Percentiles rank a stretch among this genome's conserved stretches.
These are phyloP conservation scores for Botrytis cinerea DNA, from an alignment of 2,329 filamentous ascomycete species.

Conservation along the genomic window DNA sequence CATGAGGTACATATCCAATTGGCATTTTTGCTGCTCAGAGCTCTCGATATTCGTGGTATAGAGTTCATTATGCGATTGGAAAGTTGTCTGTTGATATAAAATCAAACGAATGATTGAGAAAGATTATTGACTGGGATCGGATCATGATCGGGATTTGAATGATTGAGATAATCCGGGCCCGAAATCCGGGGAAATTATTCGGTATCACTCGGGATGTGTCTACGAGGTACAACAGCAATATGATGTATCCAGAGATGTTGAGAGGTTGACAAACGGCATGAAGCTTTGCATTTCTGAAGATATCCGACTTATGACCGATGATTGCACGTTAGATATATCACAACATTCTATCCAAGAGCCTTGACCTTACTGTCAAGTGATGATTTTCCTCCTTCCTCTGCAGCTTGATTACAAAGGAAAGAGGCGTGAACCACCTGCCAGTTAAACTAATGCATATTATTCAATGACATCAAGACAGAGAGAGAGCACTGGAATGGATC, in stretches of 20 bases:
- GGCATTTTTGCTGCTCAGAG: slow-evolving; percentile 34
- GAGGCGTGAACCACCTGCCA: neutral
- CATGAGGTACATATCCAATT: slow-evolving; percentile 40
- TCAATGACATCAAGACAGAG: slow-evolving; percentile 20
- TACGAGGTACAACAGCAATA: neutral
- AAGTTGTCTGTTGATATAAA: neutral
- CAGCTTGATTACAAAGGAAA: slow-evolving; percentile 27
- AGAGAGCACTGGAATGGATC: neutral
- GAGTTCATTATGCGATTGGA: slow-evolving; percentile 25
- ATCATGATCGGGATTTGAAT: slow-evolving; percentile 6
- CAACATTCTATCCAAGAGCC: neutral
- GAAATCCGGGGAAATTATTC: slow-evolving; percentile 11
- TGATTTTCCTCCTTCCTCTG: neutral
- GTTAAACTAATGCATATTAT: neutral
- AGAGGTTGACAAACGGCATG: neutral
- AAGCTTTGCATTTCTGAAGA: neutral
- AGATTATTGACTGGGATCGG: neutral
- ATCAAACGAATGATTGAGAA: neutral
- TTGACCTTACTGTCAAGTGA: neutral
- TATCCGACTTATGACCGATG: neutral
- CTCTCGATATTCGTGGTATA: slow-evolving; percentile 30
- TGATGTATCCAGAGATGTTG: neutral
- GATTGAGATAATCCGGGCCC: slow-evolving; percentile 16
- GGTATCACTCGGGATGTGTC: neutral
- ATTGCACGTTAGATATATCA: neutral